phyloP scores from a whole-genome alignment of 2,329 filamentous ascomycete species.

The Orbilia blumenaviensis region DNA sequence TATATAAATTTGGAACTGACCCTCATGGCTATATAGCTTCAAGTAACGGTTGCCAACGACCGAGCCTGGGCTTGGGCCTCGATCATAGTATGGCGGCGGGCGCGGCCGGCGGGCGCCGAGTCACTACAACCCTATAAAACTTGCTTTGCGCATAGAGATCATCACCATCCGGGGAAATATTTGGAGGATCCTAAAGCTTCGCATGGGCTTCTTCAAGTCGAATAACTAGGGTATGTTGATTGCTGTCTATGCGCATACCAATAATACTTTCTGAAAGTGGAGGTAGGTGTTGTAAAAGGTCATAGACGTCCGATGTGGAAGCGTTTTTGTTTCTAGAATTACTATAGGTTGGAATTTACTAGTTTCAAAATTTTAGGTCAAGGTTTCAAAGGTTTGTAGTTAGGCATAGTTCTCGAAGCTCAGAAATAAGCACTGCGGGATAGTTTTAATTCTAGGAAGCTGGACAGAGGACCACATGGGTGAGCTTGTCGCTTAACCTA shows the following conservation, averaged over 20 bases:
- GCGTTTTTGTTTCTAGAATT: not conserved
- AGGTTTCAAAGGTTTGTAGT: slow-evolving; percentile 4
- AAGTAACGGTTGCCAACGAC: no score
- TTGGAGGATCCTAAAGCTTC: not conserved
- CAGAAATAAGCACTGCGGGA: not conserved
- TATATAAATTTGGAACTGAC: not conserved
- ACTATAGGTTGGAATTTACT: slow-evolving; percentile 7
- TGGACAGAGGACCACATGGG: not conserved
- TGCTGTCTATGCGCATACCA: not conserved
- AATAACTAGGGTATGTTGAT: not conserved
- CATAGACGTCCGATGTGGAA: not conserved
- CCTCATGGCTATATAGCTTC: not conserved
- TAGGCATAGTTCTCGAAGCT: slow-evolving; percentile 10
- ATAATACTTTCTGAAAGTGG: not conserved
- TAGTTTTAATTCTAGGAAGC: not conserved
- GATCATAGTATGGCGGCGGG: not conserved
- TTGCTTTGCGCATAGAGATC: not conserved
- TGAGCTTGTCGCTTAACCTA: no score
- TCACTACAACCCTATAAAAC: not conserved
- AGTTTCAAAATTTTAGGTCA: not conserved
- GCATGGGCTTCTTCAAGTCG: not conserved
- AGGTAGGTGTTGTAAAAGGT: not conserved
- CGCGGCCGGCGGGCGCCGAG: no score
- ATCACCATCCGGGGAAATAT: slow-evolving; percentile 27
- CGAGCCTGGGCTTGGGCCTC: no score